Evolutionary conservation across 176 grass and related monocot genomes (phyloP).

Genomic region (Oryza rufipogon): DNA sequence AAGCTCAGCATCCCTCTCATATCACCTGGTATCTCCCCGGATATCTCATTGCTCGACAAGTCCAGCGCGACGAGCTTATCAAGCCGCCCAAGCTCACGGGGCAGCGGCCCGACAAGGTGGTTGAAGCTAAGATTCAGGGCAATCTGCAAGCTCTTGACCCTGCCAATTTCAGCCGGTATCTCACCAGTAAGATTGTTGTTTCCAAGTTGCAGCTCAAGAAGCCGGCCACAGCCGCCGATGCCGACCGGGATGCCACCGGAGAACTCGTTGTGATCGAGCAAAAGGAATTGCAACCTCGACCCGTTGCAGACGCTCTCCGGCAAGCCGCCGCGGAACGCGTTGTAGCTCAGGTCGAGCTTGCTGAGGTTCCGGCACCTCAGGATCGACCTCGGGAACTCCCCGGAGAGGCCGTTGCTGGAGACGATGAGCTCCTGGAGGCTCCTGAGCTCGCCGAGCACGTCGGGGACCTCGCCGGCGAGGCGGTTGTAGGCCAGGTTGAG

Average conservation of each 20-base stretch:
- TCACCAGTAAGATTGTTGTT: slow-evolving; percentile 74
- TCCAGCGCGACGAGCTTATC: slow-evolving; percentile 91
- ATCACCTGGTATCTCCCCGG: slow-evolving; percentile 71
- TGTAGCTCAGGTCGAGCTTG: slow-evolving; percentile 92
- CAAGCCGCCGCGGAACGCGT: slow-evolving; percentile 58
- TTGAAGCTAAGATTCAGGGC: slow-evolving; percentile 96
- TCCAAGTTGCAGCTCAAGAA: slow-evolving; percentile 81
- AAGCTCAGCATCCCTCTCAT: slow-evolving; percentile 97
- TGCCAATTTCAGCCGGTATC: slow-evolving; percentile 86
- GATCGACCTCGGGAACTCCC: slow-evolving; percentile 66
- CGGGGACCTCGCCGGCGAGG: slow-evolving; percentile 63
- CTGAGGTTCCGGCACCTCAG: slow-evolving; percentile 81
- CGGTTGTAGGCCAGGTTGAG: slow-evolving; percentile 78
- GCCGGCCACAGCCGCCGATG: slow-evolving; percentile 59
- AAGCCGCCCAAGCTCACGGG: slow-evolving; percentile 71
- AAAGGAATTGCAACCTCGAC: slow-evolving; percentile 83
- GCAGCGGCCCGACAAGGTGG: slow-evolving; percentile 62
- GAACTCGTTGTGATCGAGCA: slow-evolving; percentile 83
- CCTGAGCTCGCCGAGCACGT: slow-evolving; percentile 63
- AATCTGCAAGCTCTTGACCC: slow-evolving; percentile 89
- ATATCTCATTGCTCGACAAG: slow-evolving; percentile 85
- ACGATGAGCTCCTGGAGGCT: slow-evolving; percentile 85
- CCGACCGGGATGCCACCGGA: slow-evolving; percentile 53
- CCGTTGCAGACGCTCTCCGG: slow-evolving; percentile 67
- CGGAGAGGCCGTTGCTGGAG: slow-evolving; percentile 62